A percentile compares a stretch with the other conserved stretches of the same genome.
Evolutionary conservation across 225 moss, liverwort and hornwort species (phyloP).

Genomic region (Polytrichum commune): DNA sequence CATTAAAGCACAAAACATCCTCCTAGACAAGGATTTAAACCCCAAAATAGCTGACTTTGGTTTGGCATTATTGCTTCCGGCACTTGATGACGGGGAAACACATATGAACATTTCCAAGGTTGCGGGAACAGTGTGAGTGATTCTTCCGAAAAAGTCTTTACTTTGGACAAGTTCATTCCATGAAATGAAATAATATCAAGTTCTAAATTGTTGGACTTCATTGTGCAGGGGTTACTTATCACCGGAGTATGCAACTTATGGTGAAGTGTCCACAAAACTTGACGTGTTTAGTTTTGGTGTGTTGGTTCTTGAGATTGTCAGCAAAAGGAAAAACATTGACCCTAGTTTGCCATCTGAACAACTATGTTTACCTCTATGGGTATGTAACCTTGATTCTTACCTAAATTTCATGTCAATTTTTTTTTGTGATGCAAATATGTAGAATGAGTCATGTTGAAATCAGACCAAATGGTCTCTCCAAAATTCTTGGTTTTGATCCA

Average conservation of each 20-base stretch:
- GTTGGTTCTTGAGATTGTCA: conserved; percentile 8
- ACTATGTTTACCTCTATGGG: not conserved
- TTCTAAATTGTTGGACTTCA: not conserved
- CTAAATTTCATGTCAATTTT: not conserved
- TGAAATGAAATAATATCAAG: not conserved
- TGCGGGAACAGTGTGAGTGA: conserved; percentile 22
- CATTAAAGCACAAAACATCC: conserved; percentile 61
- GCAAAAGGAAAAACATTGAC: conserved; percentile 11
- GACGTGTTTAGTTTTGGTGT: conserved; percentile 20
- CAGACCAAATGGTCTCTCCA: too few relatives aligned
- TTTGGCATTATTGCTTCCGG: conserved; percentile 27
- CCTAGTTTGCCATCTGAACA: not conserved
- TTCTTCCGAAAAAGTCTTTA: not conserved
- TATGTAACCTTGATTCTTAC: not conserved
- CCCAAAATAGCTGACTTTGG: conserved; percentile 74
- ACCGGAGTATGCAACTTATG: conserved; percentile 13
- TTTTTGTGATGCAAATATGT: not conserved
- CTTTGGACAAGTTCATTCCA: not conserved
- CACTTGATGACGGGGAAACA: conserved; percentile 18
- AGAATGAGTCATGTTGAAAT: not conserved
- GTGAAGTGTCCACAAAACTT: conserved; percentile 3
- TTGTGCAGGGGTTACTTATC: not conserved
- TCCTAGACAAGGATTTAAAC: conserved; percentile 49
- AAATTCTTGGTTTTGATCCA: not conserved
- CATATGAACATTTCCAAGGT: conserved; percentile 13